Conservation (phyloP, 1,139 yeast genomes). For the Yamadazyma aaseri region DNA sequence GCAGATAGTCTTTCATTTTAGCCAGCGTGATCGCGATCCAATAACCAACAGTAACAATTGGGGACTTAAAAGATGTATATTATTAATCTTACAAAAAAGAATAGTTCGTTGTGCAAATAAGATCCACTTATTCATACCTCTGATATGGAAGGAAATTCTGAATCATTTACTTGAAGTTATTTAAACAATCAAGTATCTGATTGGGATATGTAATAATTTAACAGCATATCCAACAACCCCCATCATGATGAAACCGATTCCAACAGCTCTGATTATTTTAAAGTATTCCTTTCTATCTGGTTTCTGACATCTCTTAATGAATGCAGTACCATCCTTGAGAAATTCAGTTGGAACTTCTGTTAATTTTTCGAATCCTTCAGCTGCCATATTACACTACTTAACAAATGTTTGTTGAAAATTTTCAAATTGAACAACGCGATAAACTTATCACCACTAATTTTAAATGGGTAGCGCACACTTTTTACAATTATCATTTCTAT, state of each 20-base stretch:
- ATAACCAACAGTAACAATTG: too few species aligned
- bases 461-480: too few species aligned
- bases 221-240: slow-evolving; percentile 96
- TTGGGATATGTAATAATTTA: slow-evolving; percentile 93
- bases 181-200: slow-evolving; percentile 93
- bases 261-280: slow-evolving; percentile 91
- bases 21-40: too few species aligned
- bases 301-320: slow-evolving; percentile 87
- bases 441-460: slow-evolving; percentile 1
- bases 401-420: slow-evolving; percentile 2
- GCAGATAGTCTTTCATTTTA: too few species aligned
- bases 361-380: slow-evolving; percentile 74
- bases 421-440: slow-evolving; percentile 6
- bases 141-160: too few species aligned
- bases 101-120: not conserved
- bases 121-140: not conserved
- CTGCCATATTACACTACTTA: slow-evolving; percentile 39
- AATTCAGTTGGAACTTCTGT: slow-evolving; percentile 90
- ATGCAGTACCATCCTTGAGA: slow-evolving; percentile 86
- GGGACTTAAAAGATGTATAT: not conserved
- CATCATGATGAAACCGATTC: slow-evolving; percentile 95
- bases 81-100: slow-evolving; percentile 1
- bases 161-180: too few species aligned
- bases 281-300: slow-evolving; percentile 87
- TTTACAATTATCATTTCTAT: too few species aligned